Percentiles rank a stretch among this genome's conserved stretches.
Evolutionary conservation across 169 alveolate species (phyloP).

Genomic region (Eimeria necatrix): DNA sequence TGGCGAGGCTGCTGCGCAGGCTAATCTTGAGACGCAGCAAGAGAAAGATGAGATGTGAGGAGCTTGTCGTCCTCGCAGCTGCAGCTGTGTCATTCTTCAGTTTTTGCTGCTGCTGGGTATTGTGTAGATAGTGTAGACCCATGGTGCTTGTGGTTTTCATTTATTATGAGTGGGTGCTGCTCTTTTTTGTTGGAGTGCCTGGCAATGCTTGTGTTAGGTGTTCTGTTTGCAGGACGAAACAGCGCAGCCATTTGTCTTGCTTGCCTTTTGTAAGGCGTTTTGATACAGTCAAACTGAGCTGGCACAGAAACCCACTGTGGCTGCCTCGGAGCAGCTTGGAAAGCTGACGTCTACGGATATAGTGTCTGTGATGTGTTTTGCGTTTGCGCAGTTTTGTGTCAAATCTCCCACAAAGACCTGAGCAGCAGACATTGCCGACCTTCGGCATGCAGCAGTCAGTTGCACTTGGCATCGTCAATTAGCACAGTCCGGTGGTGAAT

Average conservation of each 20-base stretch:
- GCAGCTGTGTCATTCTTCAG: neutral
- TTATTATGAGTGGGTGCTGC: neutral
- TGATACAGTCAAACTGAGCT: neutral
- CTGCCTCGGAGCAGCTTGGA: no score
- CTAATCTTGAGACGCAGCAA: slow-evolving; percentile 68
- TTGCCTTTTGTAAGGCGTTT: slow-evolving; percentile 67
- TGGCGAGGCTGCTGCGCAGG: slow-evolving; percentile 63
- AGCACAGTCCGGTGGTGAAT: slow-evolving; percentile 47
- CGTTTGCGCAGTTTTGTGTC: slow-evolving; percentile 59
- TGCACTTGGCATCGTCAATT: slow-evolving; percentile 38
- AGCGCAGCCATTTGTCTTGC: slow-evolving; percentile 77
- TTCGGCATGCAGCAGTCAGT: slow-evolving; percentile 22
- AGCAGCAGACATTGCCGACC: slow-evolving; percentile 49
- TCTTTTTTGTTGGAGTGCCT: no score
- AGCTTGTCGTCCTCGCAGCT: neutral
- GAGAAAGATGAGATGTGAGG: slow-evolving; percentile 70
- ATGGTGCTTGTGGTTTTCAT: neutral
- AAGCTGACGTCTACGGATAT: no score
- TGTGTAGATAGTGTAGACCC: neutral
- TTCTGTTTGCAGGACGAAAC: slow-evolving; percentile 63
- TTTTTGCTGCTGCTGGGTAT: neutral
- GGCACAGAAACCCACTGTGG: neutral
- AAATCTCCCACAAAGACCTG: slow-evolving; percentile 74
- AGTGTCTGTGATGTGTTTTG: neutral
- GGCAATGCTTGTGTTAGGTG: neutral